Evolutionary conservation across 202 grass and related monocot species (phyloP), one percentile per base, ranked within the genome.

Genomic region (Schoenoplectus tabernaemontani): DNA sequence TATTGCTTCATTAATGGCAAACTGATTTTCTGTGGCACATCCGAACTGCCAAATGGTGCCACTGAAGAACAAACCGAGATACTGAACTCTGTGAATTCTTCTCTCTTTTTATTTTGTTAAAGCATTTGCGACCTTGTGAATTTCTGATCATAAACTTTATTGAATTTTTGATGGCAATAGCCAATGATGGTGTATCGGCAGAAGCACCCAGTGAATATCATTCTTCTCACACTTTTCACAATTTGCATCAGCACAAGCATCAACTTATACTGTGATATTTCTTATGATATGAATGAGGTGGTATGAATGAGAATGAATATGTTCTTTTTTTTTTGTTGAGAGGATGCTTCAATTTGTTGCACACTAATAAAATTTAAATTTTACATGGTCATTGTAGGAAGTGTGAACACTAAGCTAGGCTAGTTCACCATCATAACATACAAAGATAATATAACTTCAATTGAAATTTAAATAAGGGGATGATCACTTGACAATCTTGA

Each of bases 131-230:
- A n/a, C n/a, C n/a, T n/a, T n/a, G n/a, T n/a, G n/a, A n/a, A n/a
- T n/a, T n/a, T n/a, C n/a, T n/a, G n/a, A n/a, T 12, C 9, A 10
- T 51, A 60, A 19, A 32, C 61, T 38, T 34, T 11, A 0, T 7
- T 53, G 8, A 47, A 54, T 32, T 2, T 7, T 28, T 7, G n/a
- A 59, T 12, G 59, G 87, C 76, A 83, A 66, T 78, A 62, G 66
- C 92, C 89, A 44, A 87, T 96, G 89, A 4, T 92, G 61, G 66
- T 20, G 47, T 96, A 83, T 78, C 46, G 85, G 9, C 28, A 90
- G 68, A 82, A 24, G 47, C 92, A 92, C 64, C 89, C 92, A 3
- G 33, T 71, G 47, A 96, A 90, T 67, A 78, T 96, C 28, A 12
- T 90, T 13, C 64, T 90, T 32, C 78, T 92, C 2, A 87, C 39